Evolutionary conservation across 2,329 filamentous ascomycete genomes (phyloP), one percentile per base, ranked within the genome.

Genomic region (Sporothrix globosa): DNA sequence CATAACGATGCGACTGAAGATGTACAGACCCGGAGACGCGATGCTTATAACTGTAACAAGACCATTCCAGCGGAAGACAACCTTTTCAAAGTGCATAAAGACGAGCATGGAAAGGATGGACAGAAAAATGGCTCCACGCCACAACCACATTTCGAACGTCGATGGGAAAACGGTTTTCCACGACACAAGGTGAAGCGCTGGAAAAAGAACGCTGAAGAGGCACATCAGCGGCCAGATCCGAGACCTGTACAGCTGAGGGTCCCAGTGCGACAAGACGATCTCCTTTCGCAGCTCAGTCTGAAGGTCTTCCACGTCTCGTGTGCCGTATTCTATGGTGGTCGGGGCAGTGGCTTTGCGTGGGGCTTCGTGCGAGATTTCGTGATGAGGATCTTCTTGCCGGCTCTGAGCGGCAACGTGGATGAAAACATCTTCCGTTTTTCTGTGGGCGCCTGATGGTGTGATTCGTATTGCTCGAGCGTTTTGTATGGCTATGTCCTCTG

Each of bases 81-180:
- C 39, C 11, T 63, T 63, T 6, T 63, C 58, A 63, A 63, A 63
- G 58, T 63, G 58, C 58, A 63, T 63, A n/a, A 63, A 63, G 17
- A 63, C 21, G 2, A 63, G 58, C 58, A 63, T 63, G 19, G 58
- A 63, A 19, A 63, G 39, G 39, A 63, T 63, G 19, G 58, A 63
- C 11, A 63, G 39, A 27, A 63, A 46, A 4, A 63, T 41, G n/a
- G 58, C 39, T 11, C 58, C 58, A 46, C 58, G 58, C 58, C 58
- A 63, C 4, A 63, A 11, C 58, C 58, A 63, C 58, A 63, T 63
- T n/a, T 63, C 58, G 10, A 27, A 39, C 4, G 34, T 11, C n/a
- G 58, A 14, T 10, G 58, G 58, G 5, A 63, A 63, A 4, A 46
- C 39, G 1, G 58, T 63, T 7, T 39, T 24, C 58, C 58, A 63